Evolutionary conservation across 306 rosid genomes (phyloP), one percentile per base, ranked within the genome.

Genomic region (Acmispon strigosus): DNA sequence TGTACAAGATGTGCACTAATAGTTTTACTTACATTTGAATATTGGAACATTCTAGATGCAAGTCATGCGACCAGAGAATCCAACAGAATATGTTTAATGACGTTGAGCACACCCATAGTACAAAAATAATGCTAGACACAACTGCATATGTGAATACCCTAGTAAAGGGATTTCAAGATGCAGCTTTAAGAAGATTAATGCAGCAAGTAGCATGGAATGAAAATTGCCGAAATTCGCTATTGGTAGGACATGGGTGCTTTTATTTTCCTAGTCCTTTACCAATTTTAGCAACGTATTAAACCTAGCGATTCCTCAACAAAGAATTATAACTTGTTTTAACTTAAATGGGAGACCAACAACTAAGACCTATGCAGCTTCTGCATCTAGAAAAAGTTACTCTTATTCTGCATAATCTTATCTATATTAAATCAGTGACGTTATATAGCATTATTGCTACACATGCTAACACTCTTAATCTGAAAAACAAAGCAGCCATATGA

Each of bases 301-400:
- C 27, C 34, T 29, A 29, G 71, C n/a, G 32, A 49, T 43, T 56
- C 55, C 41, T 11, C 18, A 36, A 67, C 32, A 19, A 37, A 68
- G 56, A 68, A 68, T 24, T 39, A 10, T 62, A 27, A 14, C 66
- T 70, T 54, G 58, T 42, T 56, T 69, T 10, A 77, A 61, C 63
- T 16, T 32, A 62, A 69, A 61, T 17, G 44, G 19, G 55, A 55
- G 62, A 73, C 54, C 76, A 77, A 62, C 59, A 53, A 32, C 54
- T 47, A 55, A 15, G 48, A 47, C 24, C 41, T 6, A 16, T 14
- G 18, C 62, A 13, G 24, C 66, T 64, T 64, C 55, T 69, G 24
- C 67, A 71, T 56, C 55, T 29, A 29, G 74, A 70, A 48, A 53
- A 42, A 51, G 4, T 3, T 8, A 9, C 36, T 55, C 60, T 32